Evolutionary conservation across 208 protist genomes (phyloP).

Genomic region (Leishmania gerbilli): DNA sequence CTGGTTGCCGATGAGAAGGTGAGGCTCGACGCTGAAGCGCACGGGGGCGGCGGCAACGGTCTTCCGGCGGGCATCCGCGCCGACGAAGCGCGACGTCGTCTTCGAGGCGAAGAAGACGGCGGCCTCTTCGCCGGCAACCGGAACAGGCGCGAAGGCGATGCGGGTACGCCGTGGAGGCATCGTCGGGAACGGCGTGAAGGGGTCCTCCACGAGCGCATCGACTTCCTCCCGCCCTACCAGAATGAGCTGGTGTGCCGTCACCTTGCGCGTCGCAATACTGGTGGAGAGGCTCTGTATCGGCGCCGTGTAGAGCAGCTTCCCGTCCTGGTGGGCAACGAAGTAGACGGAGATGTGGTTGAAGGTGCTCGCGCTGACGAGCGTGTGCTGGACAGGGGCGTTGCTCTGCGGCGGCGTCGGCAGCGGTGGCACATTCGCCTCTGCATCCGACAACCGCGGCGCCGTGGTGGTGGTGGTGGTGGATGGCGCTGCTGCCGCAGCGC

Average conservation of each 20-base stretch:
- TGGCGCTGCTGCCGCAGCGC: neutral
- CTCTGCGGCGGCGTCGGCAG: constrained; percentile 30
- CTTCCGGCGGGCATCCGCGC: constrained; percentile 70
- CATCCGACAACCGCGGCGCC: neutral
- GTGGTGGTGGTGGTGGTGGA: neutral
- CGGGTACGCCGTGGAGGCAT: constrained; percentile 12
- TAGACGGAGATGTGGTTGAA: constrained; percentile 84
- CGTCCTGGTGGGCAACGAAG: constrained; percentile 71
- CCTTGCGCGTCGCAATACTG: constrained; percentile 65
- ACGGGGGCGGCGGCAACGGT: constrained; percentile 75
- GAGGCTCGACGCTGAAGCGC: constrained; percentile 79
- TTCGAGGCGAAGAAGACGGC: constrained; percentile 30
- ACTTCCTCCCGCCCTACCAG: constrained; percentile 55
- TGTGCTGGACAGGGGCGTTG: constrained; percentile 63
- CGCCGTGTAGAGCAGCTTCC: constrained; percentile 48
- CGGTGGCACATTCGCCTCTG: constrained; percentile 37
- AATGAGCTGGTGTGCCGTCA: constrained; percentile 75
- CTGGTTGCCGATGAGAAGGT: constrained; percentile 86
- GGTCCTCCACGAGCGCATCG: constrained; percentile 8
- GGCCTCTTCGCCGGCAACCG: constrained; percentile 16
- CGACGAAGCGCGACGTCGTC: constrained; percentile 45
- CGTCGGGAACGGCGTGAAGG: constrained; percentile 6
- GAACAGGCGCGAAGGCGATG: constrained; percentile 27
- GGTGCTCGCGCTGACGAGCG: constrained; percentile 69
- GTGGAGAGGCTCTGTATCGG: constrained; percentile 71